phyloP scores from a whole-genome alignment of 1,284 basidiomycete species.

The Apiotrichum montevideense region DNA sequence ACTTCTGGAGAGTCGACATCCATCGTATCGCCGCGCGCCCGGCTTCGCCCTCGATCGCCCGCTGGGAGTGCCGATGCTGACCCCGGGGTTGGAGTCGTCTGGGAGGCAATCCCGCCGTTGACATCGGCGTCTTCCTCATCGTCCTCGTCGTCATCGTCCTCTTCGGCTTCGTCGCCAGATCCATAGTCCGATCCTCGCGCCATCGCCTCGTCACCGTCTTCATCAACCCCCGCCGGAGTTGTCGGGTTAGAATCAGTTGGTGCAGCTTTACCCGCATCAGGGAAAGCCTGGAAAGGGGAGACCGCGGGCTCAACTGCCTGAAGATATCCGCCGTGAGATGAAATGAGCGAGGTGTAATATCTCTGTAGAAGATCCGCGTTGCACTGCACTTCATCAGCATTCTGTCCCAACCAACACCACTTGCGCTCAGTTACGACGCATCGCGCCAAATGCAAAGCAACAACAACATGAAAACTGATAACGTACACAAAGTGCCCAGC shows the following conservation, averaged over 20 bases:
- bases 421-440: no score
- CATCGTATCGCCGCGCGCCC: slow-evolving; percentile 9
- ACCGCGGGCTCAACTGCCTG: slow-evolving; percentile 34
- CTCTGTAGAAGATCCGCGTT: slow-evolving; percentile 44
- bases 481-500: slow-evolving; percentile 86
- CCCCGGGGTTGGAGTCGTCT: no score
- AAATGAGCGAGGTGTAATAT: slow-evolving; percentile 48
- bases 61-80: background rate
- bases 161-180: slow-evolving; percentile 2
- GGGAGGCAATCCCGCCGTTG: background rate
- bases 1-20: slow-evolving; percentile 11
- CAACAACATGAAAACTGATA: background rate
- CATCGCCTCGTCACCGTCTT: background rate
- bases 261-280: slow-evolving; percentile 12
- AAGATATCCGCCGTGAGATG: slow-evolving; percentile 41
- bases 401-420: background rate
- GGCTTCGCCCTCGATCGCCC: background rate
- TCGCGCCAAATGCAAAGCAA: slow-evolving; percentile 1
- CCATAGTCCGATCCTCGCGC: background rate
- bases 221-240: slow-evolving; percentile 6
- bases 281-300: slow-evolving; percentile 40
- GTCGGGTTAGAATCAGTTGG: background rate
- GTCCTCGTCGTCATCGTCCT: slow-evolving; percentile 1
- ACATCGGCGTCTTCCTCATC: background rate
- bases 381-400: slow-evolving; percentile 28